Evolutionary conservation across 305 asterid genomes (phyloP).

Genomic region (Solanum hybrid): DNA sequence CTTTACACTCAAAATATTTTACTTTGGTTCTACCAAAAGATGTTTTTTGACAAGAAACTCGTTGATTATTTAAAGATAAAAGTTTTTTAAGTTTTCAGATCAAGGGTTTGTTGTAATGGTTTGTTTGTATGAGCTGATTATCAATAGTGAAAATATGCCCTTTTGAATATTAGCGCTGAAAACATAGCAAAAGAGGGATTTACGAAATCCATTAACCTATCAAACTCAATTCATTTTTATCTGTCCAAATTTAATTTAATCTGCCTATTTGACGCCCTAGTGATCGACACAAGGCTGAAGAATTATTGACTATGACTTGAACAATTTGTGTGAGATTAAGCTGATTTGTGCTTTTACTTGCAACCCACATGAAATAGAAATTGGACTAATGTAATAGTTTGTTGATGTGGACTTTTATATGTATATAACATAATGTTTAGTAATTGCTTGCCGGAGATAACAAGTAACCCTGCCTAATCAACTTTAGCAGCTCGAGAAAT

Average conservation of each 20-base stretch:
- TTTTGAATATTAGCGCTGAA: not conserved
- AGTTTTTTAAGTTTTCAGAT: not conserved
- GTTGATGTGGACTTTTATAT: not conserved
- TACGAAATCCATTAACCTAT: not conserved
- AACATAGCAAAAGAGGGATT: not conserved
- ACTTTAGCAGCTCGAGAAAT: constrained; percentile 24
- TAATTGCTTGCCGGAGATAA: constrained; percentile 14
- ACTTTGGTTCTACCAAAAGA: not conserved
- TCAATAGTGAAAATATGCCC: not conserved
- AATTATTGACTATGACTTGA: not conserved
- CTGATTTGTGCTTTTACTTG: not conserved
- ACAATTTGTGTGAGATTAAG: not conserved
- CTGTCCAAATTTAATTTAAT: too few species aligned
- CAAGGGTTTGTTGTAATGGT: not conserved
- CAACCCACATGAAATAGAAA: not conserved
- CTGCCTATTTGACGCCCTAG: not conserved
- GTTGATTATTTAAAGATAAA: not conserved
- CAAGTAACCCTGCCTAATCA: not conserved
- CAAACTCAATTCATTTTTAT: not conserved
- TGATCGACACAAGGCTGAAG: not conserved
- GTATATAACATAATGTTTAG: not conserved
- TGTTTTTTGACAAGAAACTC: not conserved
- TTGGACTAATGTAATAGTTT: not conserved
- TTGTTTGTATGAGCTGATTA: not conserved
- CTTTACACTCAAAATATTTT: not conserved